Percentiles rank a stretch among this genome's conserved stretches.
phyloP scores from a whole-genome alignment of 495 filamentous ascomycete genomes.

The Neurospora pannonica region DNA sequence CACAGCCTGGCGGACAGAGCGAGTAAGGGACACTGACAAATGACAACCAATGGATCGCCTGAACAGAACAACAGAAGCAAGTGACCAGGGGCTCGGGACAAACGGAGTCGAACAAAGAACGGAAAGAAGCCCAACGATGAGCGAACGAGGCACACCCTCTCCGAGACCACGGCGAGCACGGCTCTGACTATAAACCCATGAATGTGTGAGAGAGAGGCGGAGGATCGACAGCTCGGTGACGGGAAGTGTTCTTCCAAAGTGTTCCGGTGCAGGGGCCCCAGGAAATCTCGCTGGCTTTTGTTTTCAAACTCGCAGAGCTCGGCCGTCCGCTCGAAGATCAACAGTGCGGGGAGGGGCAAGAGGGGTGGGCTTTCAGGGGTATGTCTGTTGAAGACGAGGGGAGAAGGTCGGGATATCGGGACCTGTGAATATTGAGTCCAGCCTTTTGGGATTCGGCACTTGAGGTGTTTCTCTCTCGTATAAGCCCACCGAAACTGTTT shows the following conservation, averaged over 20 bases:
- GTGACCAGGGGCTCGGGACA: background rate
- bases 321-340: background rate
- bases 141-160: background rate
- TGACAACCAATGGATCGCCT: background rate
- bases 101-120: background rate
- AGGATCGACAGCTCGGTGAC: background rate
- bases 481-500: background rate
- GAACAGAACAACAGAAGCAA: background rate
- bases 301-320: background rate
- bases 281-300: background rate
- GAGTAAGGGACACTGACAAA: background rate
- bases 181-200: background rate
- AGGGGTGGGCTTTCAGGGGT: background rate
- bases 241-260: background rate
- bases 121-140: background rate
- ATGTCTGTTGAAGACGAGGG: background rate
- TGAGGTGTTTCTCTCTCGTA: background rate
- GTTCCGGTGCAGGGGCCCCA: background rate
- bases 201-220: background rate
- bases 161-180: background rate
- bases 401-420: background rate
- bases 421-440: background rate
- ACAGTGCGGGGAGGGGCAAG: background rate
- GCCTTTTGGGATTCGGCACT: background rate
- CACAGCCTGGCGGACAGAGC: background rate